phyloP scores from a whole-genome alignment of 768 basidiomycete genomes.

The Cystofilobasidium macerans region DNA sequence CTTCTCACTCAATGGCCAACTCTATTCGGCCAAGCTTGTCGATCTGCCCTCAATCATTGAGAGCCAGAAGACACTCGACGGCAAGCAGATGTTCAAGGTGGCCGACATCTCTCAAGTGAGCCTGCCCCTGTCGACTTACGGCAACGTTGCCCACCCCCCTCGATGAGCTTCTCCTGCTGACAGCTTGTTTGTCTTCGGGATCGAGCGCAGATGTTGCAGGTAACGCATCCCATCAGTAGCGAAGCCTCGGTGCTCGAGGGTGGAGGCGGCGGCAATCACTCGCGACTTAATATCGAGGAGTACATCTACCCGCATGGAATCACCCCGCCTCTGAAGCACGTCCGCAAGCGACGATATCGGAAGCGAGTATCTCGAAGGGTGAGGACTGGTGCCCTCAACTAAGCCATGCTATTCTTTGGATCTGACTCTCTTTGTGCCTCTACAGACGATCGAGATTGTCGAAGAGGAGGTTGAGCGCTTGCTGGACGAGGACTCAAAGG shows the following conservation, averaged over 20 bases:
- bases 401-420: not conserved
- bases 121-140: too few relatives aligned
- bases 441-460: slow-evolving; percentile 81
- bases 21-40: slow-evolving; percentile 84
- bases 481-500: slow-evolving; percentile 64
- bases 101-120: slow-evolving; percentile 93
- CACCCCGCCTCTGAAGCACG: slow-evolving; percentile 82
- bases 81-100: slow-evolving; percentile 95
- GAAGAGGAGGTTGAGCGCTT: slow-evolving; percentile 85
- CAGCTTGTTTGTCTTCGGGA: too few relatives aligned
- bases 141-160: too few relatives aligned
- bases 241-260: slow-evolving; percentile 62
- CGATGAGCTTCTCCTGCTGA: not conserved
- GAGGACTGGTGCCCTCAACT: slow-evolving; percentile 33
- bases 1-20: slow-evolving; percentile 69
- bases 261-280: slow-evolving; percentile 44
- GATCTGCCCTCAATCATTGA: slow-evolving; percentile 91
- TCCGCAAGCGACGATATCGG: slow-evolving; percentile 80
- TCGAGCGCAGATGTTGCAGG: slow-evolving; percentile 94
- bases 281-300: slow-evolving; percentile 78
- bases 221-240: slow-evolving; percentile 46
- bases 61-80: slow-evolving; percentile 88
- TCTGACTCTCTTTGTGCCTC: not conserved
- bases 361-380: slow-evolving; percentile 77
- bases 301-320: slow-evolving; percentile 96